Percentiles rank a stretch among this genome's conserved stretches.
phyloP scores from a whole-genome alignment of 306 rosid species.

The Rosa lucieae region DNA sequence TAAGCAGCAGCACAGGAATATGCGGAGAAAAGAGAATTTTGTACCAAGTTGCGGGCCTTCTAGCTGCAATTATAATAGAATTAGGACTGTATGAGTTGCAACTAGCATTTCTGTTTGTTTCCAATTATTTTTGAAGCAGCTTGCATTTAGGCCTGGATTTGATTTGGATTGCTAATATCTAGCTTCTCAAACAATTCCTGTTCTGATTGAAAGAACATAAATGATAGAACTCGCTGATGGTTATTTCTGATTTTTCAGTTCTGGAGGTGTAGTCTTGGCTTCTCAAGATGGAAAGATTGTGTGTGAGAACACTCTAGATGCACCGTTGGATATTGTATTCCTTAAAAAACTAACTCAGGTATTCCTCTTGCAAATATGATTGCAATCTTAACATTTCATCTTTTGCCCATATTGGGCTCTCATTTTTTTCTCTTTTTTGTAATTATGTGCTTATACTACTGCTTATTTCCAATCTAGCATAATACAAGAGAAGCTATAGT shows the following conservation, averaged over 20 bases:
- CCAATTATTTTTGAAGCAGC: not conserved
- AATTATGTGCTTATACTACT: too few relatives aligned
- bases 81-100: not conserved
- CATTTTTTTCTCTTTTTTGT: too few relatives aligned
- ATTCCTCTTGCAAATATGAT: too few relatives aligned
- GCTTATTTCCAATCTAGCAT: too few relatives aligned
- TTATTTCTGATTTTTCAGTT: conserved; percentile 50
- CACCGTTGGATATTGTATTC: conserved; percentile 30
- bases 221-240: conserved; percentile 24
- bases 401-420: too few relatives aligned
- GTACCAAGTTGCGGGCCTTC: not conserved
- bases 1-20: conserved; percentile 76
- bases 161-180: conserved; percentile 20
- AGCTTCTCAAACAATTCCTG: conserved; percentile 11
- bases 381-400: too few relatives aligned
- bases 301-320: conserved; percentile 89
- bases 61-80: not conserved
- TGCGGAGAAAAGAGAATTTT: conserved; percentile 55
- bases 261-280: conserved; percentile 98
- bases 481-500: too few relatives aligned
- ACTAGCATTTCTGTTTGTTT: not conserved
- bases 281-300: conserved; percentile 98
- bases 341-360: too few relatives aligned
- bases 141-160: not conserved
- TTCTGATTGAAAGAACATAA: conserved; percentile 23